Evolutionary conservation across 106 monocot species (phyloP).

Genomic region (Narthecium ossifragum): DNA sequence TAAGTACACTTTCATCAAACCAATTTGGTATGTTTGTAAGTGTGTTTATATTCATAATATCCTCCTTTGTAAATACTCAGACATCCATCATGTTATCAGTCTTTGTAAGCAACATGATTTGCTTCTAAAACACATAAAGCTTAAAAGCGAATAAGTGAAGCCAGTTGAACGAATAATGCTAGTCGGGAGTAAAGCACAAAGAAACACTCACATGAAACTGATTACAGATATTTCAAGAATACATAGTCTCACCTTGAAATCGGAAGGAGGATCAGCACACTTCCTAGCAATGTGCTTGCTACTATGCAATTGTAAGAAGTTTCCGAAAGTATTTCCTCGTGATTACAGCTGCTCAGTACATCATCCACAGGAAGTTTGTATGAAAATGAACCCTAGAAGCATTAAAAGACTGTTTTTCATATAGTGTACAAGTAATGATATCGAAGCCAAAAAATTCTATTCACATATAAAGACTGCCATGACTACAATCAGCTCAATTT

Average conservation of each 20-base stretch:
- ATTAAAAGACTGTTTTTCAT: too few species aligned
- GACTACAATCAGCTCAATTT: too few species aligned
- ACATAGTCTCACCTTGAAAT: conserved; percentile 64
- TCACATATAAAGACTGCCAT: too few species aligned
- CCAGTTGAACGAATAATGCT: not conserved
- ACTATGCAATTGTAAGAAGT: conserved; percentile 50
- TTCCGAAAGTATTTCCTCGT: conserved; percentile 22
- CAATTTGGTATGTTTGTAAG: too few species aligned
- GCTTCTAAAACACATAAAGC: too few species aligned
- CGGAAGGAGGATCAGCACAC: conserved; percentile 70
- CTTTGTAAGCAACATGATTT: too few species aligned
- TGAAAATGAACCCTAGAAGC: conserved; percentile 50
- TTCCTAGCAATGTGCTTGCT: conserved; percentile 80
- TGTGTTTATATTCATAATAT: too few species aligned
- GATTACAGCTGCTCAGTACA: conserved; percentile 18
- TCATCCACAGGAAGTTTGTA: conserved; percentile 67
- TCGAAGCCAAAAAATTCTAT: too few species aligned
- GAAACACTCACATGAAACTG: not conserved
- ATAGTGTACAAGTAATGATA: too few species aligned
- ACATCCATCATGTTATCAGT: too few species aligned
- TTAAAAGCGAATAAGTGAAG: not conserved
- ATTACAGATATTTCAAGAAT: not conserved
- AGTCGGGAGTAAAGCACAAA: not conserved
- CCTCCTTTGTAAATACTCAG: too few species aligned
- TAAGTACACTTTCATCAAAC: too few species aligned